These are phyloP conservation scores for Microdochium trichocladiopsis DNA, from an alignment of 2,329 filamentous ascomycete species.

Conservation along the genomic window DNA sequence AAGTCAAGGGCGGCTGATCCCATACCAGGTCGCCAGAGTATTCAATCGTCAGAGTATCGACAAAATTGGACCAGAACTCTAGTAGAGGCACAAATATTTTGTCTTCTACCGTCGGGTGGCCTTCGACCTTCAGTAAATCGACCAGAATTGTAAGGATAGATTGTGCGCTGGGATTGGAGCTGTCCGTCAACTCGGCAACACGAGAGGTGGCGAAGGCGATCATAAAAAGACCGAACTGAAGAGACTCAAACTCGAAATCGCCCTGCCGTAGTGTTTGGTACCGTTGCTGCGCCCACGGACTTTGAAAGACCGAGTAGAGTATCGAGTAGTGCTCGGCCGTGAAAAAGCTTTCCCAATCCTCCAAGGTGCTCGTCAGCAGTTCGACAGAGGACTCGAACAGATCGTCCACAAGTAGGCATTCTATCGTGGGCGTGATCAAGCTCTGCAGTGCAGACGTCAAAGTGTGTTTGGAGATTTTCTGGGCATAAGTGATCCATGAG, in stretches of 20 bases:
- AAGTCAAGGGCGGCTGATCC: conserved; percentile 49
- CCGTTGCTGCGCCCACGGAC: conserved; percentile 48
- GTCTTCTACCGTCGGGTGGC: conserved; percentile 65
- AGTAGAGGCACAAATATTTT: conserved; percentile 66
- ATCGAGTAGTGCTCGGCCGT: conserved; percentile 48
- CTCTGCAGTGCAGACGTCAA: conserved; percentile 52
- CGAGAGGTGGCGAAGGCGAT: conserved; percentile 63
- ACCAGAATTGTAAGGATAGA: conserved; percentile 52
- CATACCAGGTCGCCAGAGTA: conserved; percentile 44
- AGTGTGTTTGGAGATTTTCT: conserved; percentile 50
- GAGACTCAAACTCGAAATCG: conserved; percentile 55
- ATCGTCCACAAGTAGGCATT: conserved; percentile 50
- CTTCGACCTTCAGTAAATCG: conserved; percentile 57
- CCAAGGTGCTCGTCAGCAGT: conserved; percentile 57
- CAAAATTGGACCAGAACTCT: conserved; percentile 76
- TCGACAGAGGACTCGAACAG: conserved; percentile 56
- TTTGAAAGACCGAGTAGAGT: conserved; percentile 53
- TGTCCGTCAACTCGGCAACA: conserved; percentile 50
- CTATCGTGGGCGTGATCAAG: conserved; percentile 52
- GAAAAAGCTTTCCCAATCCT: conserved; percentile 59
- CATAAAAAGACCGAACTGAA: conserved; percentile 61
- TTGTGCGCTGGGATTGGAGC: conserved; percentile 39
- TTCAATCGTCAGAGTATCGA: conserved; percentile 59
- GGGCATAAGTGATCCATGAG: conserved; percentile 69
- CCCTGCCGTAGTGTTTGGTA: conserved; percentile 49